Evolutionary conservation across 169 alveolate species (phyloP).

Genomic region (Eimeria acervulina): DNA sequence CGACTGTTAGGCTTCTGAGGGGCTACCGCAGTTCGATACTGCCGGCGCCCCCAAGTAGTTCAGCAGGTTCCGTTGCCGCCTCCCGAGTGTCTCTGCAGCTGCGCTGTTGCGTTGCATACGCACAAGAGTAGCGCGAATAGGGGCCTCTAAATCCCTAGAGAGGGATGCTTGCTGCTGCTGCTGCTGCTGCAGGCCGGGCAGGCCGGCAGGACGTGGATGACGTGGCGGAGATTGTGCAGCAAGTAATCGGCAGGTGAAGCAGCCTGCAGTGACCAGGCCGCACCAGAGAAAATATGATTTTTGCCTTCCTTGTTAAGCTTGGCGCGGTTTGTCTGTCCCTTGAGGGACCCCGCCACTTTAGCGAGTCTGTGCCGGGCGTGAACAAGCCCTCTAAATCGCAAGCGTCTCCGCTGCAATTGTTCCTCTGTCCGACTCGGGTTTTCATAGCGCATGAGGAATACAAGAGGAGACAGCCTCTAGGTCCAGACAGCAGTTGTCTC

Average conservation of each 20-base stretch:
- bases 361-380: neutral
- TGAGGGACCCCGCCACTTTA: neutral
- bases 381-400: neutral
- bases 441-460: neutral
- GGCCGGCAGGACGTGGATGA: constrained; percentile 81
- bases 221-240: constrained; percentile 60
- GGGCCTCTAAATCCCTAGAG: neutral
- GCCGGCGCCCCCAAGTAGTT: neutral
- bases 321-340: neutral
- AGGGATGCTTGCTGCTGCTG: neutral
- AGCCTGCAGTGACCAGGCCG: neutral
- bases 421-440: neutral
- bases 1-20: neutral
- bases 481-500: neutral
- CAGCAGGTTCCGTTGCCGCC: neutral
- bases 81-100: neutral
- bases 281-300: neutral
- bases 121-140: neutral
- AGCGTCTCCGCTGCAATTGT: neutral
- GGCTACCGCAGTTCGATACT: neutral
- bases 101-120: neutral
- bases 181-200: constrained; percentile 70
- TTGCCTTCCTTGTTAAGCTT: neutral
- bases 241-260: constrained; percentile 19
- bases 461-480: neutral